These are phyloP conservation scores for Aureobasidium sp. DNA, from an alignment of 2,329 filamentous ascomycete species.

Conservation along the genomic window DNA sequence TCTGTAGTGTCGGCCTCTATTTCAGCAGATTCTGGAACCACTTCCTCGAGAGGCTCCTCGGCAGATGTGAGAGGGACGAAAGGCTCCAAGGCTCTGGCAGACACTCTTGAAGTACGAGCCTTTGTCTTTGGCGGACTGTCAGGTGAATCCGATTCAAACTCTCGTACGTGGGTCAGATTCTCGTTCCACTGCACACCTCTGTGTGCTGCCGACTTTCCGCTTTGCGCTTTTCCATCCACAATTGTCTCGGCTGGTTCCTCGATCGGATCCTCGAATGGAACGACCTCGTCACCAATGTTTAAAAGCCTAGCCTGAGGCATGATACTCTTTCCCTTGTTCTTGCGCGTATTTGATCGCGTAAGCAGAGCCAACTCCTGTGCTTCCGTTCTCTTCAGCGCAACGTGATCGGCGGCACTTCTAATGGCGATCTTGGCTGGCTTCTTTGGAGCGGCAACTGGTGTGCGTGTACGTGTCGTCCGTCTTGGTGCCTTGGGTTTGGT, in stretches of 20 bases:
- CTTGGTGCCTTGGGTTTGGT: not conserved
- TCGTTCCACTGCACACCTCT: constrained; percentile 38
- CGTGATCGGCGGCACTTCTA: constrained; percentile 32
- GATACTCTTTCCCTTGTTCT: constrained; percentile 40
- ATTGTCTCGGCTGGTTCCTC: constrained; percentile 12
- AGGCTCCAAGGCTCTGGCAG: not conserved
- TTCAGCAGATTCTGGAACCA: not conserved
- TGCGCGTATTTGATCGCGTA: constrained; percentile 40
- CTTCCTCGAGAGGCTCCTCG: not conserved
- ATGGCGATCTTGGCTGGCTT: constrained; percentile 33
- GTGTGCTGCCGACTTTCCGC: not conserved
- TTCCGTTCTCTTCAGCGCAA: constrained; percentile 39
- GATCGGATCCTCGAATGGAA: not conserved
- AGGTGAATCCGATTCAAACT: constrained; percentile 20
- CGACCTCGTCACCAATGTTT: constrained; percentile 29
- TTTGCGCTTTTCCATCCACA: constrained; percentile 17
- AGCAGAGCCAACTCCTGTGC: constrained; percentile 38
- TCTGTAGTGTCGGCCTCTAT: not conserved
- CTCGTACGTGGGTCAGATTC: constrained; percentile 37
- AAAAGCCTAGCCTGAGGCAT: constrained; percentile 34
- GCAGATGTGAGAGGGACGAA: not conserved
- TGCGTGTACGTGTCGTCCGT: not conserved
- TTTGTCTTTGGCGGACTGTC: not conserved
- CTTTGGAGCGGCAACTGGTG: not conserved
- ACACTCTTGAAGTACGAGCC: not conserved